Evolutionary conservation across 163 green algal species (phyloP).

Genomic region (Chlorella variabilis): DNA sequence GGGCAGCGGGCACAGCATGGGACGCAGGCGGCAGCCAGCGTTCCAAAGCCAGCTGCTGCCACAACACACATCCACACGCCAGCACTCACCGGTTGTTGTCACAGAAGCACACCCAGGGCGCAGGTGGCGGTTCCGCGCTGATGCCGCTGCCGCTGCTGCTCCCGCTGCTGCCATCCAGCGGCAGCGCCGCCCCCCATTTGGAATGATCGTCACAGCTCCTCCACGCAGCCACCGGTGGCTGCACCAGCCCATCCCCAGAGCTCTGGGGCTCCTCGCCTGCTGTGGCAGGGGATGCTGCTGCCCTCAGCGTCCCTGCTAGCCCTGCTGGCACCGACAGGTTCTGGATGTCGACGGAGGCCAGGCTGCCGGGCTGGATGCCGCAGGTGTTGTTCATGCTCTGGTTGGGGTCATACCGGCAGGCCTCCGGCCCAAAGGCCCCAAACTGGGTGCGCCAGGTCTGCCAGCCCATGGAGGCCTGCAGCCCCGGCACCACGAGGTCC

Average conservation of each 20-base stretch:
- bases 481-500: not conserved
- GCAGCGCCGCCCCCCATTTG: not conserved
- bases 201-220: not conserved
- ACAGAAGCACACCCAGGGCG: conserved; percentile 3
- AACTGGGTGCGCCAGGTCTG: not conserved
- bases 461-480: not conserved
- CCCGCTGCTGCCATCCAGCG: not conserved
- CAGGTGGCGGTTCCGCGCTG: not conserved
- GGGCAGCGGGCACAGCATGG: not conserved
- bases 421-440: not conserved
- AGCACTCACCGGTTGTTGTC: conserved; percentile 9
- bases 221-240: not conserved
- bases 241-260: not conserved
- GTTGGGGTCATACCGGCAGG: not conserved
- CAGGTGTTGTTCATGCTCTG: not conserved
- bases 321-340: not conserved
- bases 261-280: not conserved
- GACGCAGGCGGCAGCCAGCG: not conserved
- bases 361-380: not conserved
- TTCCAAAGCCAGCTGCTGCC: not conserved
- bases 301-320: not conserved
- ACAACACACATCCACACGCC: not conserved
- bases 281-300: no score
- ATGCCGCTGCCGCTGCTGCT: not conserved
- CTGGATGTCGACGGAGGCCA: not conserved